phyloP scores from a whole-genome alignment of 108 stramenopile species.

The Conticribra guillardii region DNA sequence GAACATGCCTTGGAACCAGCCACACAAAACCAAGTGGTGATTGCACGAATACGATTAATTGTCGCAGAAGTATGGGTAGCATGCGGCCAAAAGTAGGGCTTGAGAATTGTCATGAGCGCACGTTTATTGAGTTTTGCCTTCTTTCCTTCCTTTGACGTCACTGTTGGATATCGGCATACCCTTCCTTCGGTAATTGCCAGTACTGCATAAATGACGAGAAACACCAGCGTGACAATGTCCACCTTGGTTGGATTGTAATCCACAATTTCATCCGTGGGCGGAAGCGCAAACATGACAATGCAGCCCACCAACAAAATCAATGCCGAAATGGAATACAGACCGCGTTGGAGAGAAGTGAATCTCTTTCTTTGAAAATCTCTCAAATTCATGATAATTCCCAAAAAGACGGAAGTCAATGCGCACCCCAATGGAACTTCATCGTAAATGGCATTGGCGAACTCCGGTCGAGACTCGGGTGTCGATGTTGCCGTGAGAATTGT shows the following conservation, averaged over 20 bases:
- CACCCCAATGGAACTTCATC: conserved; percentile 47
- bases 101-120: conserved; percentile 70
- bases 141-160: conserved; percentile 37
- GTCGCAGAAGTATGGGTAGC: conserved; percentile 79
- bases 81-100: conserved; percentile 97
- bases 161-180: conserved; percentile 48
- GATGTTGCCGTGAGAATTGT: conserved; percentile 42
- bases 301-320: conserved; percentile 52
- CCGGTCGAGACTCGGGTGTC: conserved; percentile 7
- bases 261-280: conserved; percentile 24
- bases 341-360: conserved; percentile 44
- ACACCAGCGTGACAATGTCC: conserved; percentile 42
- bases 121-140: conserved; percentile 53
- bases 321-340: conserved; percentile 44
- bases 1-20: conserved; percentile 80
- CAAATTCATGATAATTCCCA: conserved; percentile 43
- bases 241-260: conserved; percentile 32
- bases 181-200: conserved; percentile 59
- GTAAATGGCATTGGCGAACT: conserved; percentile 45
- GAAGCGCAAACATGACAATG: conserved; percentile 47
- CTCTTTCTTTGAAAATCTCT: conserved; percentile 49
- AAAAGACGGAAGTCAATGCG: conserved; percentile 28
- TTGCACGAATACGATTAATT: conserved; percentile 84
- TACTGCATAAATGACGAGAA: conserved; percentile 41
- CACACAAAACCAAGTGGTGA: conserved; percentile 94